Conservation (phyloP, 73 alveolate species). For the Paramecium sexaurelia region DNA sequence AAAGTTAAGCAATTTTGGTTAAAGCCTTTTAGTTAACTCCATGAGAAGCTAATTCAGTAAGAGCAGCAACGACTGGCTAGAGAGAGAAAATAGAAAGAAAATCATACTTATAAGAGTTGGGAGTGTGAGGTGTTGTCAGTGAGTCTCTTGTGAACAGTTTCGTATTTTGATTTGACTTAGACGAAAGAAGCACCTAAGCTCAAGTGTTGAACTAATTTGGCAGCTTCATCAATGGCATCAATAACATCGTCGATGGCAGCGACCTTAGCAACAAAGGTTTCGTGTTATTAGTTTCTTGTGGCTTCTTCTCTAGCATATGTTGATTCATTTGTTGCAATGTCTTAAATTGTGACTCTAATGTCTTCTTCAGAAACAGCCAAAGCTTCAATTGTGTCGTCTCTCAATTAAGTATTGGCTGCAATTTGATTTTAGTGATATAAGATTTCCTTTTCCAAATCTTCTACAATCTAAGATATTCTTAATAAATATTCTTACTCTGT, state of each 20-base stretch:
- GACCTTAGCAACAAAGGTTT: constrained; percentile 33
- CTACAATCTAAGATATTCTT: not conserved
- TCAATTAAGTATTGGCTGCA: constrained; percentile 33
- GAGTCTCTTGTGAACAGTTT: constrained; percentile 49
- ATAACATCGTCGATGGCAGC: constrained; percentile 61
- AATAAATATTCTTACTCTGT: constrained; percentile 12
- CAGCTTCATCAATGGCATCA: constrained; percentile 69
- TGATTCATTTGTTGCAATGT: constrained; percentile 51
- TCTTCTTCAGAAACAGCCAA: constrained; percentile 52
- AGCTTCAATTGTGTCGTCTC: constrained; percentile 59
- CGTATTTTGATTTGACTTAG: constrained; percentile 61
- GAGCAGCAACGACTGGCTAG: constrained; percentile 58
- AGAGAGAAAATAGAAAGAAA: not conserved
- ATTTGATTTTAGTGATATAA: constrained; percentile 29
- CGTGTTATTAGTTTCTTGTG: constrained; percentile 53
- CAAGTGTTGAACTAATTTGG: constrained; percentile 62
- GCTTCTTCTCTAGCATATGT: constrained; percentile 62
- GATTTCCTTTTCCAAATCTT: constrained; percentile 50
- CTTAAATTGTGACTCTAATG: constrained; percentile 52
- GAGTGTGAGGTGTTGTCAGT: constrained; percentile 56
- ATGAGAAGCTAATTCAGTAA: constrained; percentile 39
- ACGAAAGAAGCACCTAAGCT: constrained; percentile 66
- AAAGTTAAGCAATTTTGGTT: constrained; percentile 45
- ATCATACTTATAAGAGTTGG: constrained; percentile 43
- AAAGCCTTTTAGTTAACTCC: constrained; percentile 61